Base-by-base conservation (phyloP, 495 filamentous ascomycete species). In the Penicillium manginii region DNA sequence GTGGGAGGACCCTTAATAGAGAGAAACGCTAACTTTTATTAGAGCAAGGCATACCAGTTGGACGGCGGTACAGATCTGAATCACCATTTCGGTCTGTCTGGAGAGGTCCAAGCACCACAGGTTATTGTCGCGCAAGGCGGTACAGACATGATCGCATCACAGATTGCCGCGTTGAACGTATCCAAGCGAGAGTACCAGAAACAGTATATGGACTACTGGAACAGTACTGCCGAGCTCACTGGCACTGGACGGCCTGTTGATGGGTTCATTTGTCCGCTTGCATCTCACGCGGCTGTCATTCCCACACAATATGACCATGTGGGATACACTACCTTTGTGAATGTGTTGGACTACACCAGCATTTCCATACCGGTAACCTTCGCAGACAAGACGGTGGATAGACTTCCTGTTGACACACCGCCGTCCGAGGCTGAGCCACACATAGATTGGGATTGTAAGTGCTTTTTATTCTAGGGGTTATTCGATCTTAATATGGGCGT, bases 131-230 rank as follows among this genome's bases (percentile, higher is more conserved):
- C 55, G 9, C 29, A 59, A 2, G 50, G 54, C 17, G 57, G 65
- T 11, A 64, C 62, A 3, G 64, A 77, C 12, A 64, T 76, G 46
- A 77, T 61, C 31, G 82, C 81, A 0, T 72, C 61, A 6, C 72
- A 81, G 12, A 80, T 88, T 46, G 75, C 83, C 10, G 77, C 67
- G 19, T 58, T 78, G 17, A 89, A 88, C 54, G 70, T 89, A 11
- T 63, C 69, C n/a, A 83, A 85, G 58, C 78, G 86, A 10, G 73
- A 83, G 45, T 80, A 81, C 52, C 83, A 85, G 67, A 87, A 86
- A 62, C 76, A 80, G 45, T 88, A 89, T 59, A 79, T 86, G 79
- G 85, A 87, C 32, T 89, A 88, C 70, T 90, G 87, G 87, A 86
- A 88, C 60, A 81, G 70, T 43, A 90, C 86, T 0, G 71, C 69